A percentile compares a stretch with the other conserved stretches of the same genome.
These are phyloP conservation scores for Solanum paucissectum DNA, from an alignment of 257 asterid genomes.

Conservation along the genomic window DNA sequence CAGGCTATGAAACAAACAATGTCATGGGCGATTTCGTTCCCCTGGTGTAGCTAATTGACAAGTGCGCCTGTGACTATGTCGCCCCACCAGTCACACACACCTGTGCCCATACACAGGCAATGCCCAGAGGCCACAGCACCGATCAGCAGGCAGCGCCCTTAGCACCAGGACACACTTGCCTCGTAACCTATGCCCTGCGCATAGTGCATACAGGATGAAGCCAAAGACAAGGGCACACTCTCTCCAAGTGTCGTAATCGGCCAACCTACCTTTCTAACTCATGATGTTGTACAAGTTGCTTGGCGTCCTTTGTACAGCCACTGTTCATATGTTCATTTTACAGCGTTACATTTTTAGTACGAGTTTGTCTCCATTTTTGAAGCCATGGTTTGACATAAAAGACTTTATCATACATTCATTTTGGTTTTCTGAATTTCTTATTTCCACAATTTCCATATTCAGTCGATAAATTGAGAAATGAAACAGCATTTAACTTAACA, in stretches of 20 bases:
- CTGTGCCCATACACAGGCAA: background rate
- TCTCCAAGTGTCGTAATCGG: background rate
- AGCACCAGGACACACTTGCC: background rate
- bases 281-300: background rate
- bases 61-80: background rate
- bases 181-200: background rate
- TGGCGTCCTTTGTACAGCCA: background rate
- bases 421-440: background rate
- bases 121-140: background rate
- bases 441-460: background rate
- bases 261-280: background rate
- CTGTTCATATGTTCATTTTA: background rate
- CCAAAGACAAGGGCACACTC: background rate
- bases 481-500: background rate
- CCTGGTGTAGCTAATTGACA: background rate
- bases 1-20: background rate
- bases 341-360: background rate
- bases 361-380: background rate
- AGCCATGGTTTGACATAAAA: background rate
- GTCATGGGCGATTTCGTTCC: background rate
- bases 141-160: background rate
- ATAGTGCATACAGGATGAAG: background rate
- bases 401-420: background rate
- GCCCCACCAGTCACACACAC: background rate
- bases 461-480: background rate